Evolutionary conservation across 2,329 filamentous ascomycete species (phyloP), one percentile per base, ranked within the genome.

Genomic region (Ophiostoma triangulosporum): DNA sequence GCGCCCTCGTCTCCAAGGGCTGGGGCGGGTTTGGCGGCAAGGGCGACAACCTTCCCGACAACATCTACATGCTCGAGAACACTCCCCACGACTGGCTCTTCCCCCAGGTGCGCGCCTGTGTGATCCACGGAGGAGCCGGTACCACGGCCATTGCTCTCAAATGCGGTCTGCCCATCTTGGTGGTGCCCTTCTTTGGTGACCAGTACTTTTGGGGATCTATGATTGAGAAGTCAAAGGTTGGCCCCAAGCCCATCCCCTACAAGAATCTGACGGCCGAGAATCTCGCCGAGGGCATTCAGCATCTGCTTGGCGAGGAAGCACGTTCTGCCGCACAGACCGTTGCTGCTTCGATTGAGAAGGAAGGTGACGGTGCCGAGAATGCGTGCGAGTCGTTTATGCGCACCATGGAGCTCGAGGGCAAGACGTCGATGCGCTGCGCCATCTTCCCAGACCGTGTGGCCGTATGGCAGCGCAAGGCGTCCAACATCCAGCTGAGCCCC

Each of bases 41-140:
- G 33, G 53, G 50, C 17, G 53, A 53, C 32, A 66, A 76, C 32
- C 70, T 76, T 0, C 78, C 81, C 0, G 80, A 84, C 0, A 77
- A 81, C 56, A 70, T 88, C 53, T 86, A 77, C 66, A 78, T 88
- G 76, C 73, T 89, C 3, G 84, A 80, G 33, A 87, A 88, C 60
- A 83, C 77, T 0, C 85, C 84, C 0, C 84, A 88, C 62, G 84
- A 88, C 65, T 89, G 85, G 84, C 70, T 89, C 0, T 88, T 88
- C 57, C 82, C 82, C 0, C 71, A 72, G 29, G 78, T 87, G 4
- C 70, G 70, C 45, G 82, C 80, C 0, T 83, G 83, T 3, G 78
- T 88, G 1, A 85, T 87, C 57, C 85, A 88, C 58, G 85, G 85
- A n/a, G 85, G 85, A 12, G 86, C 86, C 0, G 85, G 85, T 2